These are phyloP conservation scores for Zoysia japonica DNA, from an alignment of 176 grass and related monocot species.

Conservation along the genomic window DNA sequence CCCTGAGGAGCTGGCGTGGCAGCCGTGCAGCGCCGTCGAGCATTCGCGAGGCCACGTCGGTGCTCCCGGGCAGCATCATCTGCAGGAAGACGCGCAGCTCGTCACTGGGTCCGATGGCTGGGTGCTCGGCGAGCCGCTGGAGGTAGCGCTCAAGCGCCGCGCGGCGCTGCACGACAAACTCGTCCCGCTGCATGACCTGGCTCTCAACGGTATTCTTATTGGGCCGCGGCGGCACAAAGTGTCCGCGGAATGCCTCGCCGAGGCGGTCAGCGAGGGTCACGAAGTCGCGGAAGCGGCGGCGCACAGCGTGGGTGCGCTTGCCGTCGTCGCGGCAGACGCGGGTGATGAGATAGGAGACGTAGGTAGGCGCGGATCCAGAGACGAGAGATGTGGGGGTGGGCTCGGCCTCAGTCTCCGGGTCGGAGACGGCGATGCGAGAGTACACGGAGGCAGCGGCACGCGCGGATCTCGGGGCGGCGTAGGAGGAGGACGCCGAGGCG, in stretches of 20 bases:
- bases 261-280: conserved; percentile 93
- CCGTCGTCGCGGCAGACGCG: conserved; percentile 42
- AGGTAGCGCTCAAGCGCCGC: conserved; percentile 80
- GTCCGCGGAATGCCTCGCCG: conserved; percentile 79
- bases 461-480: conserved; percentile 60
- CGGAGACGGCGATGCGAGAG: conserved; percentile 64
- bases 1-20: conserved; percentile 72
- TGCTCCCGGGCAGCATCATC: conserved; percentile 75
- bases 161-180: conserved; percentile 81
- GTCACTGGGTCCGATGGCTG: conserved; percentile 70
- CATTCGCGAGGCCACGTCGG: conserved; percentile 87
- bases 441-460: conserved; percentile 54
- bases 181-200: conserved; percentile 94
- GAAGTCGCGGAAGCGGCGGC: conserved; percentile 95
- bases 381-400: conserved; percentile 56
- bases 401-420: conserved; percentile 72
- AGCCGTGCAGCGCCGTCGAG: conserved; percentile 75
- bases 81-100: conserved; percentile 90
- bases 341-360: conserved; percentile 54
- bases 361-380: conserved; percentile 64
- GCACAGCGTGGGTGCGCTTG: conserved; percentile 50
- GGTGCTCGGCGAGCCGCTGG: conserved; percentile 74
- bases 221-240: conserved; percentile 82
- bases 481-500: conserved; percentile 40
- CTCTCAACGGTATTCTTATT: conserved; percentile 94